Conservation (phyloP, 352 stramenopile species). For the Aphanomyces invadans region DNA sequence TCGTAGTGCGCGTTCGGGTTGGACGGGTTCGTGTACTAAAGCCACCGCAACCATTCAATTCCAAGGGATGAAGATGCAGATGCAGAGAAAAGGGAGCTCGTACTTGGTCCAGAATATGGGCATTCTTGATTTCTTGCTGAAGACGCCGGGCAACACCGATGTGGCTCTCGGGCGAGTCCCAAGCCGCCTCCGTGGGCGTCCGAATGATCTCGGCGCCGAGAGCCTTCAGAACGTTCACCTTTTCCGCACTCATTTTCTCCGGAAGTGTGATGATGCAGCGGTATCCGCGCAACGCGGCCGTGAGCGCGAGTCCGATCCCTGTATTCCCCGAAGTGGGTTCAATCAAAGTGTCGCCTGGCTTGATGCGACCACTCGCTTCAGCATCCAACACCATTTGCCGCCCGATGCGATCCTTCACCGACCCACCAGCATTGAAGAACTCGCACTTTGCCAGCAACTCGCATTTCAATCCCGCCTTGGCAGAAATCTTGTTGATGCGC, state of each 20-base stretch:
- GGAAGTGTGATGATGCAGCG: conserved; percentile 85
- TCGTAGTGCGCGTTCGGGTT: conserved; percentile 95
- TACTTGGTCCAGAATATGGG: conserved; percentile 91
- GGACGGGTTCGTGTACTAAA: conserved; percentile 88
- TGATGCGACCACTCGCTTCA: conserved; percentile 86
- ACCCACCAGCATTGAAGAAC: conserved; percentile 93
- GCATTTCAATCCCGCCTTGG: conserved; percentile 76
- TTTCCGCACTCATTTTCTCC: conserved; percentile 95
- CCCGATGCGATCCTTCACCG: conserved; percentile 88
- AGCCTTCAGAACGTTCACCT: conserved; percentile 92
- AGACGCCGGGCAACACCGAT: conserved; percentile 90
- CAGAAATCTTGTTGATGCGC: conserved; percentile 83
- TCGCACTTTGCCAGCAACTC: conserved; percentile 94
- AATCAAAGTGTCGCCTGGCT: conserved; percentile 91
- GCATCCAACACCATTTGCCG: conserved; percentile 90
- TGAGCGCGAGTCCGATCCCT: conserved; percentile 93
- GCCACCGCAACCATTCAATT: too few relatives aligned
- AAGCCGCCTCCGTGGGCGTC: conserved; percentile 93
- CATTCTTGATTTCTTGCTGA: conserved; percentile 88
- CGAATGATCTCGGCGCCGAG: conserved; percentile 93
- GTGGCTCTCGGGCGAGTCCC: conserved; percentile 90
- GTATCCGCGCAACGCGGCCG: conserved; percentile 95
- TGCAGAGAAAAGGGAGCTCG: background rate
- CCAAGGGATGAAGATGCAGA: background rate
- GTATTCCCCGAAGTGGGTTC: conserved; percentile 98